These are phyloP conservation scores for Cutaneotrichosporon daszewskae DNA, from an alignment of 1,284 basidiomycete species.

Conservation along the genomic window DNA sequence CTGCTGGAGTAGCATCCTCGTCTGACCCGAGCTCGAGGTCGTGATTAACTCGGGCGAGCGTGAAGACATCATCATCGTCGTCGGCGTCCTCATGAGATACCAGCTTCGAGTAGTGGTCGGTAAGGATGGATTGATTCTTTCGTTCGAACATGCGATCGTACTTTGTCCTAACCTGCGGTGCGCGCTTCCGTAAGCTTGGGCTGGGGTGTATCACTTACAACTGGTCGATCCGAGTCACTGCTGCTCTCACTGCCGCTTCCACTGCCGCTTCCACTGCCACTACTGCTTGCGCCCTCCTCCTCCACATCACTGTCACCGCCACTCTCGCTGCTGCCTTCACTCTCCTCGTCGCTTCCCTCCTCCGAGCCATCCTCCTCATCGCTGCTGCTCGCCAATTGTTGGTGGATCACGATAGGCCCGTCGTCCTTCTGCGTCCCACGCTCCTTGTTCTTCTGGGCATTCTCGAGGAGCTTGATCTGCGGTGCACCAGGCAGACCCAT, in stretches of 20 bases:
- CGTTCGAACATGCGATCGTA: constrained; percentile 98
- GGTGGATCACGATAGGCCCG: constrained; percentile 13
- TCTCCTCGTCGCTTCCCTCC: constrained; percentile 11
- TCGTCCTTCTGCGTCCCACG: constrained; percentile 22
- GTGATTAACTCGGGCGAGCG: constrained; percentile 85
- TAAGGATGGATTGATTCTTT: constrained; percentile 90
- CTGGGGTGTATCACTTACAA: no score
- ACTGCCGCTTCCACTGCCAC: background rate
- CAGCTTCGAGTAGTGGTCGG: constrained; percentile 84
- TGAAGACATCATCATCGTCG: constrained; percentile 76
- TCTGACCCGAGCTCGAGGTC: constrained; percentile 52
- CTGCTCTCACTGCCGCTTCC: background rate
- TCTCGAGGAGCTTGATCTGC: constrained; percentile 76
- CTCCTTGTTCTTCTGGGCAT: constrained; percentile 34
- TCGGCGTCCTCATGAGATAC: constrained; percentile 61
- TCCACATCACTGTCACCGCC: background rate
- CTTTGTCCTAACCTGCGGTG: constrained; percentile 70
- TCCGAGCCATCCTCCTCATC: constrained; percentile 20
- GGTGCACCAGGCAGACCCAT: constrained; percentile 91
- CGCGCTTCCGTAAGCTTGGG: constrained; percentile 2
- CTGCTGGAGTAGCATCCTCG: constrained; percentile 30
- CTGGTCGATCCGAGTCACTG: no score
- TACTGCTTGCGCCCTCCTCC: background rate
- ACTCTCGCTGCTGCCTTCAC: constrained; percentile 2
- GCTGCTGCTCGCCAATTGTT: constrained; percentile 19